Conservation (phyloP, 2,329 filamentous ascomycete species). For the Fusarium robinianum region DNA sequence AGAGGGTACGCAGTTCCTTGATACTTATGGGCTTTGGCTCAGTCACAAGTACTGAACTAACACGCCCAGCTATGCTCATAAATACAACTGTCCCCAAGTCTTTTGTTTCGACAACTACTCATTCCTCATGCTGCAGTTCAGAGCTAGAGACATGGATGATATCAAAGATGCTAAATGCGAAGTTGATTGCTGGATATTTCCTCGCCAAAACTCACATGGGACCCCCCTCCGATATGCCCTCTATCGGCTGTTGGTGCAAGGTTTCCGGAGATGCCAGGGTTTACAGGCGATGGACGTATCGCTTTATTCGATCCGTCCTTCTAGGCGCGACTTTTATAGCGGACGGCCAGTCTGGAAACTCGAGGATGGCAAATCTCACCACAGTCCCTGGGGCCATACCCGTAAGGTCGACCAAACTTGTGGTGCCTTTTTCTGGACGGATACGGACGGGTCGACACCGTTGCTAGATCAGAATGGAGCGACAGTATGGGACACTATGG, state of each 20-base stretch:
- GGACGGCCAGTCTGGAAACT: conserved; percentile 5
- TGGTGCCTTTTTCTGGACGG: no score
- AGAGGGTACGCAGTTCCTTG: conserved; percentile 1
- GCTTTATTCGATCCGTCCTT: not conserved
- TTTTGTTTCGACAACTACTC: conserved; percentile 6
- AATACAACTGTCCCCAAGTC: conserved; percentile 1
- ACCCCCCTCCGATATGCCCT: conserved; percentile 2
- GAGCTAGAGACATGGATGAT: conserved; percentile 1
- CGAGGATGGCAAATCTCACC: conserved; percentile 1
- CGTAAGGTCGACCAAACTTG: no score
- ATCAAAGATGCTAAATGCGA: conserved; percentile 7
- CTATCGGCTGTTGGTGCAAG: conserved; percentile 3
- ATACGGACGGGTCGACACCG: no score
- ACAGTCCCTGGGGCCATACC: conserved; percentile 2
- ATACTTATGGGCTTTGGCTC: not conserved
- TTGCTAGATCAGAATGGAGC: no score
- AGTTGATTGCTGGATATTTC: conserved; percentile 6
- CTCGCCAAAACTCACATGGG: not conserved
- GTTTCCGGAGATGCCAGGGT: conserved; percentile 4
- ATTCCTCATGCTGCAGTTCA: conserved; percentile 7
- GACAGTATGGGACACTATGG: conserved; percentile 1
- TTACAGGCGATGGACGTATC: not conserved
- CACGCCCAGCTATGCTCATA: not conserved
- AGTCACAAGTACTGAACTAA: not conserved
- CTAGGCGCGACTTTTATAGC: not conserved